Percentiles rank a stretch among this genome's conserved stretches.
These are phyloP conservation scores for Exophiala sp. DNA, from an alignment of 2,329 filamentous ascomycete species.

Conservation along the genomic window DNA sequence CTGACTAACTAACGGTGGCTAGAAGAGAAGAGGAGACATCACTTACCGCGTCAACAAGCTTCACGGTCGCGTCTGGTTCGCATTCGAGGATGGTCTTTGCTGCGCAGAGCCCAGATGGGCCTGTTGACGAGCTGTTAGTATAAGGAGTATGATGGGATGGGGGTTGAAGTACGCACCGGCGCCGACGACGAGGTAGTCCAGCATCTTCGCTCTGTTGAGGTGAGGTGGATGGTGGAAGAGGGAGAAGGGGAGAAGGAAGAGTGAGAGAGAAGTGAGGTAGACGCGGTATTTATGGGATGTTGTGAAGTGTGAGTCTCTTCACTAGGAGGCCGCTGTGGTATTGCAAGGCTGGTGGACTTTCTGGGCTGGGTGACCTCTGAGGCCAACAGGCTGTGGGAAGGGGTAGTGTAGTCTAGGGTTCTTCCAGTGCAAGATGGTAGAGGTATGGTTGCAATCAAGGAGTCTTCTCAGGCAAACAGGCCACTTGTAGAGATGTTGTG, in stretches of 20 bases:
- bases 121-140: slow-evolving; percentile 5
- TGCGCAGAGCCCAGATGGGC: slow-evolving; percentile 24
- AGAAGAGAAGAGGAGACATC: background rate
- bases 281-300: too few species aligned
- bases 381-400: too few species aligned
- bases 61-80: slow-evolving; percentile 20
- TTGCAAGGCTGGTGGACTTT: too few species aligned
- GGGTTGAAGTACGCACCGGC: slow-evolving; percentile 14
- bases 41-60: slow-evolving; percentile 23
- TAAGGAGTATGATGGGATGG: background rate
- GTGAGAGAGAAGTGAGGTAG: background rate
- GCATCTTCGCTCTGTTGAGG: slow-evolving; percentile 7
- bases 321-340: background rate
- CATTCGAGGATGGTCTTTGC: slow-evolving; percentile 27
- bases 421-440: too few species aligned
- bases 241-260: background rate
- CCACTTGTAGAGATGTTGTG: too few species aligned
- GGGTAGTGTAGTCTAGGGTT: too few species aligned
- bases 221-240: too few species aligned
- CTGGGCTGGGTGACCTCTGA: too few species aligned
- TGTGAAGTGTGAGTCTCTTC: background rate
- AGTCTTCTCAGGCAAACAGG: too few species aligned
- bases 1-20: too few species aligned
- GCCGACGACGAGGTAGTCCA: slow-evolving; percentile 24
- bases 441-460: too few species aligned